Base-by-base conservation (phyloP, 805 yeast species). In the Yarrowia deformans region DNA sequence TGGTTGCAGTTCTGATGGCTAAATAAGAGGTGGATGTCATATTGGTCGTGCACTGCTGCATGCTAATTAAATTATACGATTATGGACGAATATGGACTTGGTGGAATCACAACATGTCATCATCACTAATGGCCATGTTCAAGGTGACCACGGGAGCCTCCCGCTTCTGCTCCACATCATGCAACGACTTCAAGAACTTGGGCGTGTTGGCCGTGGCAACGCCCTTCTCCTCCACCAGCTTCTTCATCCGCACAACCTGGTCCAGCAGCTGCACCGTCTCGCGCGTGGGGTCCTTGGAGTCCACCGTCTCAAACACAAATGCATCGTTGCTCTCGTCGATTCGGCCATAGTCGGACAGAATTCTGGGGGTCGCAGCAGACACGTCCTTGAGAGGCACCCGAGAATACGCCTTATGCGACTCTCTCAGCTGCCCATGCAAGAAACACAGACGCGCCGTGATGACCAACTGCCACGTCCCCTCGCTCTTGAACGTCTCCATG, bases 331-430 rank as follows among this genome's bases (percentile, higher is more conserved):
- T 63, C 29, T 63, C 68, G 39, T 63, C 68, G 23, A 63, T 63
- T 23, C 68, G 43, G 0, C 68, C 68, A 19, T 48, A 63, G n/a
- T 37, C 12, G 8, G 55, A 35, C 46, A 63, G 39, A 16, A 63
- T 23, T 10, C 56, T 37, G 12, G 56, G 68, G 1, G 46, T 37
- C 3, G 56, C 56, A n/a, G 55, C 56, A 63, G 46, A 35, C 56
- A 63, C 56, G 32, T 63, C 68, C 50, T 48, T 35, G 56, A 63
- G 56, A 14, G 68, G 68, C 32, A 63, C 68, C 23, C 68, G 45
- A 0, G 68, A 48, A 34, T 63, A 63, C 6, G 56, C 68, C 56
- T 48, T 48, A 4, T 37, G 56, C 9, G 46, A 63, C 29, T 63
- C 68, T 48, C 68, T 35, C 55, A 63, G 56, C 42, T 63, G 68